A percentile compares a stretch with the other conserved stretches of the same genome.
Evolutionary conservation across 306 rosid species (phyloP).

Genomic region (Castanea sativa): DNA sequence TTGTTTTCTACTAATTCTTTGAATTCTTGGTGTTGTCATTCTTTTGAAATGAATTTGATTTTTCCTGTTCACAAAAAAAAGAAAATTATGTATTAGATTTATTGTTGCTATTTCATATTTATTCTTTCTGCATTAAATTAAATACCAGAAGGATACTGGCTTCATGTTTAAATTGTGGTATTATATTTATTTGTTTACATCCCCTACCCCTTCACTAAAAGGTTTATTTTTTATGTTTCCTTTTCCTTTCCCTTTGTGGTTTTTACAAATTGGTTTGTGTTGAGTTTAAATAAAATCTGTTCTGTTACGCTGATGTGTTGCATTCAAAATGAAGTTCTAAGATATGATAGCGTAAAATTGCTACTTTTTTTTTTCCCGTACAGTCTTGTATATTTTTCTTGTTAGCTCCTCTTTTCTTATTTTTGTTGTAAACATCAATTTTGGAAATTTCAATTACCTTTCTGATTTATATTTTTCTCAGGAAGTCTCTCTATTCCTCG

Average conservation of each 20-base stretch:
- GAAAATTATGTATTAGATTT: neutral
- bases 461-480: no score
- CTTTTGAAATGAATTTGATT: constrained; percentile 9
- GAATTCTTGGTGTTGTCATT: neutral
- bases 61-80: neutral
- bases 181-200: neutral
- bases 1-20: neutral
- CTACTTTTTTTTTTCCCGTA: neutral
- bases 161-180: neutral
- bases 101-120: neutral
- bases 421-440: neutral
- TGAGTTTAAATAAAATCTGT: no score
- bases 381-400: neutral
- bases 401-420: neutral
- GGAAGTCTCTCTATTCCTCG: neutral
- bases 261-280: no score
- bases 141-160: neutral
- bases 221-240: neutral
- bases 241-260: no score
- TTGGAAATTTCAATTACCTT: neutral
- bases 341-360: neutral
- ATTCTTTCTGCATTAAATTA: neutral
- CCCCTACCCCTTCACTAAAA: neutral
- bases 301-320: no score
- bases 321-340: no score